Evolutionary conservation across 257 asterid species (phyloP).

Genomic region (Primulina tabacum): DNA sequence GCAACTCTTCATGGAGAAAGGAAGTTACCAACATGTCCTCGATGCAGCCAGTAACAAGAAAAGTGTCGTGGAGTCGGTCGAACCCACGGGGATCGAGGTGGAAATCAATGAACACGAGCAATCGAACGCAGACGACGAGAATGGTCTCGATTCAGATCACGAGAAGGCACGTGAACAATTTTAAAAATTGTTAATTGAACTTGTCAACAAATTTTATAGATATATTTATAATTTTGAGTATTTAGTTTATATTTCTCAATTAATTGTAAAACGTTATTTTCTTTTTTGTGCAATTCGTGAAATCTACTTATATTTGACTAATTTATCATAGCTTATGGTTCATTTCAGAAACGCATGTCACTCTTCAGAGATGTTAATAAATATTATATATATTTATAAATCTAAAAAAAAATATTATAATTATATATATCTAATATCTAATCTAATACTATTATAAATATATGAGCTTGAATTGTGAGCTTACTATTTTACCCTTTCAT

Average conservation of each 20-base stretch:
- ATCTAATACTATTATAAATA: too few species aligned
- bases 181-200: not conserved
- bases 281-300: not conserved
- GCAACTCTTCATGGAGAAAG: conserved; percentile 68
- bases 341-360: not conserved
- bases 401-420: too few species aligned
- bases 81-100: not conserved
- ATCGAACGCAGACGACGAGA: conserved; percentile 18
- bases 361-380: not conserved
- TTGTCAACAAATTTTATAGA: not conserved
- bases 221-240: too few species aligned
- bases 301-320: too few species aligned
- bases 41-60: conserved; percentile 35
- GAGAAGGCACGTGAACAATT: conserved; percentile 30
- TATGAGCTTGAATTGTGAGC: too few species aligned
- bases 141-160: conserved; percentile 18
- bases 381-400: too few species aligned
- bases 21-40: conserved; percentile 58
- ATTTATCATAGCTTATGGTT: not conserved
- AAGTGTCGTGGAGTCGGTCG: conserved; percentile 24
- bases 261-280: not conserved
- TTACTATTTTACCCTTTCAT: too few species aligned
- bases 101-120: conserved; percentile 1
- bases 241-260: not conserved
- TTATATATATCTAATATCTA: too few species aligned